Evolutionary conservation across 495 filamentous ascomycete species (phyloP), one percentile per base, ranked within the genome.

Genomic region (Hypoxylon fragiforme): DNA sequence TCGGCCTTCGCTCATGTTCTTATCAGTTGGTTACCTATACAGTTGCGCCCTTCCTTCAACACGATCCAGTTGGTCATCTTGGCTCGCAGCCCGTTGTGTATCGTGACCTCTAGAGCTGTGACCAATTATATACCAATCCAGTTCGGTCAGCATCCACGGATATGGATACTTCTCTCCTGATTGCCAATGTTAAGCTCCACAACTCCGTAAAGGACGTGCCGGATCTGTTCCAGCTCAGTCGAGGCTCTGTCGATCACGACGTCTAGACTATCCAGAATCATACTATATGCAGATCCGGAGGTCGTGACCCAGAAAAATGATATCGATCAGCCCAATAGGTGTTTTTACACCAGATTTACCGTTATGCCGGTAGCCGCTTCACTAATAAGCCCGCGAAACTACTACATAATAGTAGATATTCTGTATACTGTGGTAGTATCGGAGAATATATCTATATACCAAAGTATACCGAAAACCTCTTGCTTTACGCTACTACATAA

Each of bases 221-320:
- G 31, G 46, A 44, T 54, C 52, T 37, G 43, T 44, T 45, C 54
- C 54, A 43, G 54, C 39, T 62, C 48, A 50, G 53, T 62, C 59
- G 59, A 62, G 59, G 48, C 59, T 60, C 64, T 45, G 60, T 60
- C 21, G 70, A 71, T 48, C 55, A 62, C 70, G 58, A 62, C 48
- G 32, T 60, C 64, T 54, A 55, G 59, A 69, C 71, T 60, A 66
- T n/a, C 53, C 43, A 47, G 18, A 47, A 51, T 46, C 15, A 32
- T 12, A 32, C 32, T 22, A 35, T 45, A 63, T 30, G 38, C 12
- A 40, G 52, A 48, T 43, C 58, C 59, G 44, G 44, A 58, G 55
- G 21, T 62, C 21, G 43, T 20, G 43, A 55, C 42, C 56, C 43
- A 65, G 31, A n/a, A n/a, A n/a, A n/a, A n/a, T n/a, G 15, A 46